Conservation (phyloP, 306 rosid species). For the Malus orientalis region DNA sequence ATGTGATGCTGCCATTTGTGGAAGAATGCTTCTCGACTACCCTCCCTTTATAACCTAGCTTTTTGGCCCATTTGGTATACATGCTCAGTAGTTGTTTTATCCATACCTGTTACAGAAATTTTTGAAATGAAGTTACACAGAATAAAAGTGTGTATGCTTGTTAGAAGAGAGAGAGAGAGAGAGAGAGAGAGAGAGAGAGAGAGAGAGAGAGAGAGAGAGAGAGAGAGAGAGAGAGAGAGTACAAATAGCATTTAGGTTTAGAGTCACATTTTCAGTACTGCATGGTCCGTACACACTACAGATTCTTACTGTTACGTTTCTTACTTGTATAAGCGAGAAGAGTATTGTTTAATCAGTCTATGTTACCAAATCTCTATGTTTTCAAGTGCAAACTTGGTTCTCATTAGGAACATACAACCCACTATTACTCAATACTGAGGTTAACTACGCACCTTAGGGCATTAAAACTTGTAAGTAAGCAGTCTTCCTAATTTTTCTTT, state of each 20-base stretch:
- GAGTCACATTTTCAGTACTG: background rate
- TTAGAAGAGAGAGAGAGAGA: too few relatives aligned
- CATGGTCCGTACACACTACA: background rate
- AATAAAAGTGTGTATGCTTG: background rate
- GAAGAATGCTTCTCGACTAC: slow-evolving; percentile 46
- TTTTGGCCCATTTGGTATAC: slow-evolving; percentile 74
- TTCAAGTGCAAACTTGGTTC: background rate
- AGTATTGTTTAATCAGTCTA: background rate
- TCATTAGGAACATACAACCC: background rate
- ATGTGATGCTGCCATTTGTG: slow-evolving; percentile 49
- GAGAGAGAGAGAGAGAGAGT: too few relatives aligned
- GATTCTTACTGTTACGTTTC: background rate
- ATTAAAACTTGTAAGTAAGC: background rate
- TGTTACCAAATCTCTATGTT: background rate
- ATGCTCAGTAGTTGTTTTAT: slow-evolving; percentile 56
- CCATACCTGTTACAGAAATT: slow-evolving; percentile 51
- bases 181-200: too few relatives aligned
- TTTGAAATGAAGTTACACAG: slow-evolving; percentile 16
- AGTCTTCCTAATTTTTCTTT: background rate
- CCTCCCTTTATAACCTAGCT: slow-evolving; percentile 61
- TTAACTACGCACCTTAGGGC: background rate
- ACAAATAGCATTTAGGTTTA: too few relatives aligned
- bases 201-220: too few relatives aligned
- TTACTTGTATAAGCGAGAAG: background rate
- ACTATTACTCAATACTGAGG: background rate